Conservation (phyloP, 306 rosid genomes). For the Gleditsia sinensis region DNA sequence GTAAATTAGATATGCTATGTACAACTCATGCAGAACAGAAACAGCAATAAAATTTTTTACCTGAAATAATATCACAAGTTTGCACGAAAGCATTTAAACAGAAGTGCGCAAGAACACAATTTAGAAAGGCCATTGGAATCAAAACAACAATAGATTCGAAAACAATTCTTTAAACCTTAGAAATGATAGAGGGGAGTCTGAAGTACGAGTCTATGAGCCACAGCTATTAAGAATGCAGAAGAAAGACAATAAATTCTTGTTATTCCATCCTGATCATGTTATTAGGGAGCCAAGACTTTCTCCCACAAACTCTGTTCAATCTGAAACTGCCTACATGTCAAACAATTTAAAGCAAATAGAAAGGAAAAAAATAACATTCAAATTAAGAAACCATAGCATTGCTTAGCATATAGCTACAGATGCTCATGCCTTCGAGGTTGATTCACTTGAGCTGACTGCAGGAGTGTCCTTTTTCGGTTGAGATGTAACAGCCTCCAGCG, state of each 20-base stretch:
- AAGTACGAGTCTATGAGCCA: neutral
- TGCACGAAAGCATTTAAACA: too few species aligned
- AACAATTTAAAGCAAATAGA: slow-evolving; percentile 19
- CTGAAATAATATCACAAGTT: too few species aligned
- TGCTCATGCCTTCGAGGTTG: slow-evolving; percentile 51
- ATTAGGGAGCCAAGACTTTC: slow-evolving; percentile 21
- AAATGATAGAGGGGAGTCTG: too few species aligned
- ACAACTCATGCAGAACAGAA: too few species aligned
- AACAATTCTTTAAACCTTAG: too few species aligned
- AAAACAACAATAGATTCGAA: too few species aligned
- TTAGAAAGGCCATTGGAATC: too few species aligned
- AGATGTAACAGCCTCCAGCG: slow-evolving; percentile 50
- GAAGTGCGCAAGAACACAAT: too few species aligned
- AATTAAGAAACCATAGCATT: slow-evolving; percentile 38
- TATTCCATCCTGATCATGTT: slow-evolving; percentile 27
- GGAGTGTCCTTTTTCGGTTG: slow-evolving; percentile 42
- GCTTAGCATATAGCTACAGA: slow-evolving; percentile 15
- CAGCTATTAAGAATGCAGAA: neutral
- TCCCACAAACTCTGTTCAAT: slow-evolving; percentile 1
- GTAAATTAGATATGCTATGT: too few species aligned
- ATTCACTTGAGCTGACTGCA: slow-evolving; percentile 43
- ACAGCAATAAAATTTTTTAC: too few species aligned
- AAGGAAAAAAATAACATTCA: neutral
- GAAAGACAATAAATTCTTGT: slow-evolving; percentile 27
- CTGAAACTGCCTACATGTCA: slow-evolving; percentile 30